Evolutionary conservation across 2,329 filamentous ascomycete species (phyloP).

Genomic region (Claviceps sp.): DNA sequence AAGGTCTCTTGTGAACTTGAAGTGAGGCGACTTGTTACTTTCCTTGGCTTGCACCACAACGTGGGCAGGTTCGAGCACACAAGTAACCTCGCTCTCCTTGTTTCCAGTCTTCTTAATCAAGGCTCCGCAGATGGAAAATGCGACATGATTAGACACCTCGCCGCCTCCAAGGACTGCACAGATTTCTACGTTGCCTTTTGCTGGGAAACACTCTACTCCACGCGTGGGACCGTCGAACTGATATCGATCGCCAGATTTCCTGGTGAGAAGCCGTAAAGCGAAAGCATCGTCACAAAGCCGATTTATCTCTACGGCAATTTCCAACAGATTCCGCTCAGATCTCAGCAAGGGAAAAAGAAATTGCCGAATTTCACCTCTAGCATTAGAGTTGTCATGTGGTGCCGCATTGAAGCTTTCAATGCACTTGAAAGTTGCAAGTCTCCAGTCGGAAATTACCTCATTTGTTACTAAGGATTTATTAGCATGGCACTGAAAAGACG

Average conservation of each 20-base stretch:
- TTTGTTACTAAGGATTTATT: not conserved
- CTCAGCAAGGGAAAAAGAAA: not conserved
- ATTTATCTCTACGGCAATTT: not conserved
- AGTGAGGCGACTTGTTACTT: too few species aligned
- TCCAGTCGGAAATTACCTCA: not conserved
- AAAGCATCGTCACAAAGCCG: not conserved
- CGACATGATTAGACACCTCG: too few species aligned
- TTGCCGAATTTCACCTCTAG: not conserved
- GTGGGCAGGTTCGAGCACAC: too few species aligned
- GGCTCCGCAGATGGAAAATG: too few species aligned
- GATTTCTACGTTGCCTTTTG: too few species aligned
- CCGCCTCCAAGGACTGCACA: too few species aligned
- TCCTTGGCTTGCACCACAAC: too few species aligned
- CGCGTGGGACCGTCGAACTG: not conserved
- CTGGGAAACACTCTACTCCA: not conserved
- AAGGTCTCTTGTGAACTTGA: too few species aligned
- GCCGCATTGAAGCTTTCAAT: not conserved
- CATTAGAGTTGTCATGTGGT: rapidly evolving
- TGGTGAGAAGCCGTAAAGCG: not conserved
- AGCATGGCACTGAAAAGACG: not conserved
- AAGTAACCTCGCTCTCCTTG: too few species aligned
- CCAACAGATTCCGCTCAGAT: rapidly evolving
- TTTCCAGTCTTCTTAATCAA: too few species aligned
- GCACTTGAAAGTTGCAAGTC: not conserved
- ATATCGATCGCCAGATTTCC: not conserved